Percentiles rank a stretch among this genome's conserved stretches.
These are phyloP conservation scores for Xylariales sp. DNA, from an alignment of 2,329 filamentous ascomycete species.

Conservation along the genomic window DNA sequence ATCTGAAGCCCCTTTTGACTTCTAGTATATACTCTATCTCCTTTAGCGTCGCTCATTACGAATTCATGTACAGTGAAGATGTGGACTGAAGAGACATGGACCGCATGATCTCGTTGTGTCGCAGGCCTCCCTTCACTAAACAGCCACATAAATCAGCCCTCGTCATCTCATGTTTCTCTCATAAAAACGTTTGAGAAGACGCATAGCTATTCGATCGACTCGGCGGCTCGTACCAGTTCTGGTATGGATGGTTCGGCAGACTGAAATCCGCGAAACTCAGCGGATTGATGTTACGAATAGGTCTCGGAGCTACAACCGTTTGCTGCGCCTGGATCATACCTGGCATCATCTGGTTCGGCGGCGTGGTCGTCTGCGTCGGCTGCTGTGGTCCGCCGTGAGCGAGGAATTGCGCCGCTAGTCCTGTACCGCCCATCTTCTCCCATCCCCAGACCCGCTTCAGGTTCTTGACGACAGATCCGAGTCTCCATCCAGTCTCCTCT, in stretches of 20 bases:
- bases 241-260: slow-evolving; percentile 74
- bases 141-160: no score
- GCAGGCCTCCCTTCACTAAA: no score
- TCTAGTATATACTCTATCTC: no score
- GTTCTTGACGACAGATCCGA: slow-evolving; percentile 66
- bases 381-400: slow-evolving; percentile 13
- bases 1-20: no score
- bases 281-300: slow-evolving; percentile 55
- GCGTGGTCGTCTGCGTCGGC: slow-evolving; percentile 14
- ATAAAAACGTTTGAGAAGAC: slow-evolving; percentile 18
- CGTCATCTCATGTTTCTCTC: background rate
- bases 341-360: slow-evolving; percentile 1
- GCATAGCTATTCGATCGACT: slow-evolving; percentile 36
- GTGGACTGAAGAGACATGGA: no score
- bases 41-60: no score
- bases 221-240: slow-evolving; percentile 73
- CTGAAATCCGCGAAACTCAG: slow-evolving; percentile 72
- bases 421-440: slow-evolving; percentile 37
- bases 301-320: slow-evolving; percentile 25
- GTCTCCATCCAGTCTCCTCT: slow-evolving; percentile 72
- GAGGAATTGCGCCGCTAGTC: slow-evolving; percentile 21
- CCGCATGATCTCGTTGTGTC: no score
- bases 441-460: slow-evolving; percentile 77
- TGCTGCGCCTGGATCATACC: slow-evolving; percentile 13
- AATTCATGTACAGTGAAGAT: no score